Evolutionary conservation across 129 eudicot species (phyloP), one percentile per base, ranked within the genome.

Genomic region (sunflower (Helianthus annuus)): DNA sequence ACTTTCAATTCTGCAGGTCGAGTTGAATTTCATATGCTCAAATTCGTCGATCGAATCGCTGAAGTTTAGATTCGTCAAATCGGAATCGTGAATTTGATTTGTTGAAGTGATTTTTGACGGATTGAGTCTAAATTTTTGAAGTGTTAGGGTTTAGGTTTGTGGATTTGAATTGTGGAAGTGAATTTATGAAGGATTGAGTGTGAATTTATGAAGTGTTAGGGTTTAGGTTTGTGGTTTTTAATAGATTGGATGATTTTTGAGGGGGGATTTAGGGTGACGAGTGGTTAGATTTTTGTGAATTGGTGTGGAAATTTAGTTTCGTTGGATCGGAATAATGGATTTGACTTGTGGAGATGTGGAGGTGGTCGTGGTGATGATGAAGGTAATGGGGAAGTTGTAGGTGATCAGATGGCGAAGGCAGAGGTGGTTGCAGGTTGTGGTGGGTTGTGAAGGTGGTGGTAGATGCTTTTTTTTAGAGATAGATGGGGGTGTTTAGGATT

Each of bases 61-160:
- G 74, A 16, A 61, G 76, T 75, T 58, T 53, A 69, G 84, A 66
- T 80, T 80, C 53, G 72, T 29, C 73, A 22, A 76, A 71, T 59
- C 19, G 65, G 1, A 27, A 10, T 59, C 42, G 10, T 5, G 66
- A 17, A 29, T 12, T 60, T 16, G 13, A 48, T 6, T 56, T 34
- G 1, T 27, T 8, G 16, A 16, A 54, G 48, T 48, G 69, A 59
- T 0, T 72, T 60, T 14, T 68, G 1, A 8, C 38, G 19, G 24
- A 62, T 0, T 32, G 76, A 10, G 67, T 55, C 17, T 13, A 17
- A 39, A 40, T 17, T 44, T 62, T 68, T 14, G 60, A 48, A 67
- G 73, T 77, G 8, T 51, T 45, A 34, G 74, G 55, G 70, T 53
- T 46, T 51, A 59, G 17, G 65, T 34, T 56, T 46, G 46, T 22